These are phyloP conservation scores for Aspergillus asperescens DNA, from an alignment of 495 filamentous ascomycete species.

Conservation along the genomic window DNA sequence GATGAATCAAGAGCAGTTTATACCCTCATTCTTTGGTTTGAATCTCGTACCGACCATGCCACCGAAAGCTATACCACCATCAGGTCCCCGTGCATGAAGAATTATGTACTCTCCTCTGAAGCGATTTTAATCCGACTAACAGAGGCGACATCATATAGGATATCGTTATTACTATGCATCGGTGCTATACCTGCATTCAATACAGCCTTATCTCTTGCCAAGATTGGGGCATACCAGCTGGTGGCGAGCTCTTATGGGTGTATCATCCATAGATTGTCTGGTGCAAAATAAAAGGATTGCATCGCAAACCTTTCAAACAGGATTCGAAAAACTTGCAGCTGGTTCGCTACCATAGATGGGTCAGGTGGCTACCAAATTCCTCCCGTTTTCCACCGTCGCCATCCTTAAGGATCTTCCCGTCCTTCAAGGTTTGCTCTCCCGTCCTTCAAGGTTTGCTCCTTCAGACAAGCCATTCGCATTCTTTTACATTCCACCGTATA, in stretches of 20 bases:
- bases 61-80: neutral
- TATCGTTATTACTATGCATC: neutral
- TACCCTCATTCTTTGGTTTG: too few relatives aligned
- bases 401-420: neutral
- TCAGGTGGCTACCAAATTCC: neutral
- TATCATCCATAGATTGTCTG: conserved; percentile 3
- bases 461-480: neutral
- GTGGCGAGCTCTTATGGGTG: neutral
- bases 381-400: conserved; percentile 1
- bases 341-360: neutral
- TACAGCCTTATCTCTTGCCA: conserved; percentile 1
- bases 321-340: conserved; percentile 1
- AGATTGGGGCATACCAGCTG: conserved; percentile 3
- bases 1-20: neutral
- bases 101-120: neutral
- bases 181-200: neutral
- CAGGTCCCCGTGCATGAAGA: neutral
- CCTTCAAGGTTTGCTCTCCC: neutral
- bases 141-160: neutral
- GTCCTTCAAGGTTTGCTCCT: neutral
- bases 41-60: too few relatives aligned
- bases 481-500: neutral
- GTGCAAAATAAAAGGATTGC: conserved; percentile 3
- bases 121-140: neutral
- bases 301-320: neutral